phyloP scores from a whole-genome alignment of 2,329 filamentous ascomycete genomes.

The Parastagonospora avenae region DNA sequence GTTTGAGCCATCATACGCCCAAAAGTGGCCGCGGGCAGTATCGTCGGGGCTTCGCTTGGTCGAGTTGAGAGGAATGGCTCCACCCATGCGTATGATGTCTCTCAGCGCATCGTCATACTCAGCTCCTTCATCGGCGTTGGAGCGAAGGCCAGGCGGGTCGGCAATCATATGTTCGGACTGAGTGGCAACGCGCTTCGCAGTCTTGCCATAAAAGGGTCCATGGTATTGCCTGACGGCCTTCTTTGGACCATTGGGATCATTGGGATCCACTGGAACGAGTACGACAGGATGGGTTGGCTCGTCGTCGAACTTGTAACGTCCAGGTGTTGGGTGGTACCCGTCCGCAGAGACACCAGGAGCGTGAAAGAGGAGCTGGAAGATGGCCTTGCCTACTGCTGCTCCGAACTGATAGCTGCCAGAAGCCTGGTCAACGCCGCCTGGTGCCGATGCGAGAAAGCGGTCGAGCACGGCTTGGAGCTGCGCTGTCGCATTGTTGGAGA shows the following conservation, averaged over 20 bases:
- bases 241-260: conserved; percentile 26
- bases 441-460: conserved; percentile 1
- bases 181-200: conserved; percentile 25
- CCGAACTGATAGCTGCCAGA: conserved; percentile 27
- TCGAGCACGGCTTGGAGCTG: conserved; percentile 14
- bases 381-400: conserved; percentile 19
- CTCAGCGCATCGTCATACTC: conserved; percentile 18
- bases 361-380: conserved; percentile 23
- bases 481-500: conserved; percentile 14
- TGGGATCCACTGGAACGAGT: conserved; percentile 25
- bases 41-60: conserved; percentile 17
- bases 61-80: conserved; percentile 10
- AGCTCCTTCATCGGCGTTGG: conserved; percentile 1
- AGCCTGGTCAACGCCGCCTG: conserved; percentile 13
- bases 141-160: conserved; percentile 16
- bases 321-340: conserved; percentile 21
- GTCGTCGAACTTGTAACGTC: conserved; percentile 27
- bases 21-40: conserved; percentile 14
- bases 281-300: conserved; percentile 31
- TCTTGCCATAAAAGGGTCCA: conserved; percentile 30
- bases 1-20: conserved; percentile 22
- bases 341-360: conserved; percentile 11
- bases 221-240: conserved; percentile 20
- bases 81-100: conserved; percentile 16
- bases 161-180: conserved; percentile 16